Evolutionary conservation across 495 filamentous ascomycete genomes (phyloP).

Genomic region (Penicillium desertorum): DNA sequence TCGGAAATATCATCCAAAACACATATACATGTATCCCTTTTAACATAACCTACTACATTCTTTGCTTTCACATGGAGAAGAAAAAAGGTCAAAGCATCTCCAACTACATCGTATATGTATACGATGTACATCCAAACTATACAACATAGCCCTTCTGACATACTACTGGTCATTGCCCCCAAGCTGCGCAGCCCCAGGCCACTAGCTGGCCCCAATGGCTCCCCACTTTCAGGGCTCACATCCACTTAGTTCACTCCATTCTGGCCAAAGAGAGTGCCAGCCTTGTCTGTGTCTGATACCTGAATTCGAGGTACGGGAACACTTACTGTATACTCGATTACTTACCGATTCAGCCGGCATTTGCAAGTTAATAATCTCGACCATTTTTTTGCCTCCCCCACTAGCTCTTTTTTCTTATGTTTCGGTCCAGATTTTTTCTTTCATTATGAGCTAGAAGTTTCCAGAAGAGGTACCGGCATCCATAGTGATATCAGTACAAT

Average conservation of each 20-base stretch:
- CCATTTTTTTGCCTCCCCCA: neutral
- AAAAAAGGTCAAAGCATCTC: neutral
- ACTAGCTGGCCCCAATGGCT: slow-evolving; percentile 7
- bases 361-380: neutral
- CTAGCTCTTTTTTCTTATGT: neutral
- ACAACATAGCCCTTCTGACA: neutral
- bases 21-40: neutral
- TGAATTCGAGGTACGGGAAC: slow-evolving; percentile 10
- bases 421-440: neutral
- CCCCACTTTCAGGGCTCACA: slow-evolving; percentile 38
- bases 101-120: neutral
- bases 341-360: slow-evolving; percentile 3
- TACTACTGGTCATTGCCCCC: slow-evolving; percentile 15
- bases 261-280: slow-evolving; percentile 26
- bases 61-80: slow-evolving; percentile 2
- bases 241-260: slow-evolving; percentile 29
- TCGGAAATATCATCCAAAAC: neutral
- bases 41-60: neutral
- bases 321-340: slow-evolving; percentile 19
- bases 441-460: slow-evolving; percentile 6
- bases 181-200: slow-evolving; percentile 27
- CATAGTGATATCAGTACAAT: neutral
- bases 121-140: neutral
- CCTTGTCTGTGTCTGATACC: slow-evolving; percentile 28
- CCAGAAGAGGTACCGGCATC: slow-evolving; percentile 2